Evolutionary conservation across 2,329 filamentous ascomycete genomes (phyloP).

Genomic region (Claviceps sp.): DNA sequence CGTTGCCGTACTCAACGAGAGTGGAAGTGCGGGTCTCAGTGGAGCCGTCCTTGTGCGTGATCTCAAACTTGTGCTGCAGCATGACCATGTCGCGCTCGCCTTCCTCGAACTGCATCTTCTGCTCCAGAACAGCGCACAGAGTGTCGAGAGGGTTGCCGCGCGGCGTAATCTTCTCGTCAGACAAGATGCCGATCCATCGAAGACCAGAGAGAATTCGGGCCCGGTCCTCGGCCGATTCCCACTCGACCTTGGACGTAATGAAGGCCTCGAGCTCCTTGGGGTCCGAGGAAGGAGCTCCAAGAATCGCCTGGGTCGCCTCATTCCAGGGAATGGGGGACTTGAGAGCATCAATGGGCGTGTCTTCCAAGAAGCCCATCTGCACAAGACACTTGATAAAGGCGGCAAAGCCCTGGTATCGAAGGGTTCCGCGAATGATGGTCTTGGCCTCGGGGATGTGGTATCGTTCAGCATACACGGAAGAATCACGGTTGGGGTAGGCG

Average conservation of each 20-base stretch:
- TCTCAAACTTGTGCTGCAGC: slow-evolving; percentile 70
- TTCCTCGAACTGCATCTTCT: slow-evolving; percentile 80
- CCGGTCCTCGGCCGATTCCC: slow-evolving; percentile 54
- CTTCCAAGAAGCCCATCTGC: slow-evolving; percentile 77
- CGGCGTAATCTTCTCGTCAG: slow-evolving; percentile 42
- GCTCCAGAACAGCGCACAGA: slow-evolving; percentile 76
- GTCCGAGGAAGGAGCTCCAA: slow-evolving; percentile 52
- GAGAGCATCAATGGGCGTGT: slow-evolving; percentile 51
- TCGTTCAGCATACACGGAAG: slow-evolving; percentile 71
- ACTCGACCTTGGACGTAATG: slow-evolving; percentile 62
- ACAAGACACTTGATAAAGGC: slow-evolving; percentile 80
- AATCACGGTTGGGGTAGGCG: slow-evolving; percentile 88
- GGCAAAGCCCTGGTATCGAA: slow-evolving; percentile 82
- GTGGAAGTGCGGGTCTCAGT: slow-evolving; percentile 70
- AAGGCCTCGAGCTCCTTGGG: slow-evolving; percentile 60
- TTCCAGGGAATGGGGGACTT: slow-evolving; percentile 64
- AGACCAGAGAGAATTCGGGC: slow-evolving; percentile 57
- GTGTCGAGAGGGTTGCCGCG: slow-evolving; percentile 75
- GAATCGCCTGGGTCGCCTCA: slow-evolving; percentile 66
- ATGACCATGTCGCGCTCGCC: slow-evolving; percentile 76
- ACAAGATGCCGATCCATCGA: slow-evolving; percentile 55
- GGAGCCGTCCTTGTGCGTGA: slow-evolving; percentile 62
- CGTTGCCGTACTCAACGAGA: slow-evolving; percentile 66
- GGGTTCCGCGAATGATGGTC: slow-evolving; percentile 69
- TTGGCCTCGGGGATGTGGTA: slow-evolving; percentile 90